phyloP scores from a whole-genome alignment of 2,329 filamentous ascomycete genomes.

The Pseudogymnoascus sp. region DNA sequence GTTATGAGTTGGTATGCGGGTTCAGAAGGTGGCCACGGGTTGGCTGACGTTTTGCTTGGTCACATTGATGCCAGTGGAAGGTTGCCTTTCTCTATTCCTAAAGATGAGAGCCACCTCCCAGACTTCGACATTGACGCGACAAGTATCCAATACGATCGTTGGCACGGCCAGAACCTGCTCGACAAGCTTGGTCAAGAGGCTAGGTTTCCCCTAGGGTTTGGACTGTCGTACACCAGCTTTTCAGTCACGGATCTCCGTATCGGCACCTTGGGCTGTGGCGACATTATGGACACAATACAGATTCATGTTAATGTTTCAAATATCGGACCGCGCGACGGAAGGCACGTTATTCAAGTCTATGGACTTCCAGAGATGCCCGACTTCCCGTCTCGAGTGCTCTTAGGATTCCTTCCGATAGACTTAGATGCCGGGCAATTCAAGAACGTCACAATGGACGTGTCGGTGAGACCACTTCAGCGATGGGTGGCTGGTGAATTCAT shows the following conservation, averaged over 20 bases:
- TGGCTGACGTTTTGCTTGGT: conserved; percentile 14
- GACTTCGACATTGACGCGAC: conserved; percentile 20
- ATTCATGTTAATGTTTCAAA: not conserved
- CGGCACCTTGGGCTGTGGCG: not conserved
- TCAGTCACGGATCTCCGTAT: not conserved
- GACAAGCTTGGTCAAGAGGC: conserved; percentile 14
- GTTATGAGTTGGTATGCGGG: conserved; percentile 14
- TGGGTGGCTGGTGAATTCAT: not conserved
- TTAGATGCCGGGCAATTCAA: not conserved
- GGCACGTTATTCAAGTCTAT: not conserved
- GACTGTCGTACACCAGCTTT: conserved; percentile 42
- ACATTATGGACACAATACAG: not conserved
- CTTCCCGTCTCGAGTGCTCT: not conserved
- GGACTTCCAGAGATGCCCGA: not conserved
- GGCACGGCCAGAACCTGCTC: conserved; percentile 23
- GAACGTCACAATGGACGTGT: not conserved
- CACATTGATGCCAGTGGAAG: conserved; percentile 12
- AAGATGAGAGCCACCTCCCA: conserved; percentile 21
- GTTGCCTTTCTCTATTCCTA: conserved; percentile 15
- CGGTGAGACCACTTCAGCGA: not conserved
- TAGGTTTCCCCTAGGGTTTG: conserved; percentile 53
- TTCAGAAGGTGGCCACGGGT: conserved; percentile 11
- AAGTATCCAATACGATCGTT: conserved; percentile 20
- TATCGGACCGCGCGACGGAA: not conserved
- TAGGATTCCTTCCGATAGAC: not conserved